Evolutionary conservation across 2,329 filamentous ascomycete genomes (phyloP).

Genomic region (Pyrenophora graminea): DNA sequence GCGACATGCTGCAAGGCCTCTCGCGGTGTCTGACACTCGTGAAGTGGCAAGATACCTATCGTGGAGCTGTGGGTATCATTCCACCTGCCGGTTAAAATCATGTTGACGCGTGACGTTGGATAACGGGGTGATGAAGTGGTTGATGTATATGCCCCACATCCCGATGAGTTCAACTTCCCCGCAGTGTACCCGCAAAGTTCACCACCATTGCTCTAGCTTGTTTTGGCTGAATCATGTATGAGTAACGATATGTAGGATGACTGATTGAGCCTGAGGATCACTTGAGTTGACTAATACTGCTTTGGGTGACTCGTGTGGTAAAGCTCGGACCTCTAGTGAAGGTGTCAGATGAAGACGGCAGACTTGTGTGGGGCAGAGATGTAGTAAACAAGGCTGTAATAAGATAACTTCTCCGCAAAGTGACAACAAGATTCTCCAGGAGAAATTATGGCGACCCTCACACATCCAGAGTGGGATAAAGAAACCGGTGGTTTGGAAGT

Average conservation of each 20-base stretch:
- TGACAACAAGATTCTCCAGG: no score
- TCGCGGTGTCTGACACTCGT: slow-evolving; percentile 10
- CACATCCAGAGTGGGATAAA: slow-evolving; percentile 42
- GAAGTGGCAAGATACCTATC: neutral
- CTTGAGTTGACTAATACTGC: no score
- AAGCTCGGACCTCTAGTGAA: neutral
- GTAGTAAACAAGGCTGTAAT: no score
- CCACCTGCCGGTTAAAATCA: slow-evolving; percentile 24
- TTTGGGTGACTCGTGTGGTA: neutral
- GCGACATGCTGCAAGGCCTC: slow-evolving; percentile 3
- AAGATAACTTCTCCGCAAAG: no score
- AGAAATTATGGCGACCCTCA: slow-evolving; percentile 24
- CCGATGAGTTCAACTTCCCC: slow-evolving; percentile 15
- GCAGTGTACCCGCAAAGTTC: slow-evolving; percentile 26
- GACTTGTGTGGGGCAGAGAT: no score
- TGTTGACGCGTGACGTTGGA: slow-evolving; percentile 15
- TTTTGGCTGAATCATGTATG: neutral
- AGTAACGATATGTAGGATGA: no score
- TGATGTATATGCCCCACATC: slow-evolving; percentile 28
- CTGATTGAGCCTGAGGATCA: no score
- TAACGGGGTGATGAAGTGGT: slow-evolving; percentile 4
- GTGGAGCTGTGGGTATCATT: slow-evolving; percentile 8
- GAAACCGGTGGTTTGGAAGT: slow-evolving; percentile 39
- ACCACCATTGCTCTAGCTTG: slow-evolving; percentile 1
- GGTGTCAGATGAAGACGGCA: no score